Base-by-base conservation (phyloP, 768 basidiomycete genomes). In the Podaxis carcinomalis region DNA sequence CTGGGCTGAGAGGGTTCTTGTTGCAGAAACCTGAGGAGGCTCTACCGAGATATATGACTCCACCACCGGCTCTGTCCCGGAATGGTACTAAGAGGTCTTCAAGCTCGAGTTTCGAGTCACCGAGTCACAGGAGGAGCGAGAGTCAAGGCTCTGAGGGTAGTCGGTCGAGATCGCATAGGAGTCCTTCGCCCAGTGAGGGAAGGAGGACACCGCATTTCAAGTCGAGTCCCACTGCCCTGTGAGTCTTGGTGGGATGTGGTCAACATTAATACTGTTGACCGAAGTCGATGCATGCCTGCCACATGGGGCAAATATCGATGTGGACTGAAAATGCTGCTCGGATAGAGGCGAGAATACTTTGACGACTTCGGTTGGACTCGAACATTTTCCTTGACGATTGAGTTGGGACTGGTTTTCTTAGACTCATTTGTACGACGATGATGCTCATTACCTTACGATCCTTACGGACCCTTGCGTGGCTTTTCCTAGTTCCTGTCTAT, bases 11-110 rank as follows among this genome's bases (percentile, higher is more conserved):
- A 68, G 89, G 89, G 21, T 87, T 78, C 70, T 68, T 87, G 49
- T 80, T 88, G 65, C 80, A 83, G 49, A 85, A 81, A 63, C 87
- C 87, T 25, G 71, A 86, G 4, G 86, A 88, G 69, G 72, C 83
- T 0, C 73, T 88, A 21, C 87, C 87, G 9, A 80, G 85, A 23
- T 87, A 88, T 64, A 80, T 77, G 52, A 56, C 65, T 27, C 69
- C 71, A 25, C 67, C 66, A 7, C 54, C 67, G 4, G 65, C 79
- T 51, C 5, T 62, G 50, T 59, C 51, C 11, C 56, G 65, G 36
- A 63, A 51, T 51, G 62, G 59, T 32, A 63, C 64, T 6, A 59
- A 28, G 23, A 59, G 44, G 27, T 63, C 65, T 14, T 55, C 56
- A 5, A 23, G 19, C 23, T 63, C 62, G 35, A 65, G 62, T 51